A percentile compares a stretch with the other conserved stretches of the same genome.
Conservation (phyloP, 495 filamentous ascomycete genomes). For the Tirmania nivea region DNA sequence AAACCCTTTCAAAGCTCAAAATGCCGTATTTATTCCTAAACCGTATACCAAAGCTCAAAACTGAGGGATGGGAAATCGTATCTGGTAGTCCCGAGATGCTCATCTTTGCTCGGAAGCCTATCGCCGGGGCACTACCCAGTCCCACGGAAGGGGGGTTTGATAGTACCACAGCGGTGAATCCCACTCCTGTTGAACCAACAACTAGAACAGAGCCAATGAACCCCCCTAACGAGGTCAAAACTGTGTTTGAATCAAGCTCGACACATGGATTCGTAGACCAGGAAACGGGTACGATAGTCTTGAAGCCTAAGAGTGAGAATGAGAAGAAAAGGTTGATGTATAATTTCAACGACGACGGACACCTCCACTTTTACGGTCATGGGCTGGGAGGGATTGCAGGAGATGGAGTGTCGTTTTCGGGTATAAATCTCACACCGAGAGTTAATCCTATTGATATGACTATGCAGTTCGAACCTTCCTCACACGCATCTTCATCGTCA, state of each 20-base stretch:
- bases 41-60: background rate
- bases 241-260: background rate
- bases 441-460: background rate
- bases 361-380: background rate
- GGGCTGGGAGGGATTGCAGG: background rate
- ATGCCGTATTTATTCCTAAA: background rate
- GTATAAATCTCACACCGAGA: background rate
- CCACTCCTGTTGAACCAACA: background rate
- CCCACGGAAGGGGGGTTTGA: too few species aligned
- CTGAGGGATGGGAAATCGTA: background rate
- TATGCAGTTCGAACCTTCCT: background rate
- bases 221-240: background rate
- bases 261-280: background rate
- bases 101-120: background rate
- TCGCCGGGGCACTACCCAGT: background rate
- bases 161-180: background rate
- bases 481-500: background rate
- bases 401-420: background rate
- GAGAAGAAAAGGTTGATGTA: background rate
- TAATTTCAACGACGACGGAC: background rate
- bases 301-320: background rate
- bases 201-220: background rate
- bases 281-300: background rate
- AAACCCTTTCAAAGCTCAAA: background rate
- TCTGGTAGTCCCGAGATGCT: background rate